A percentile compares a stretch with the other conserved stretches of the same genome.
Evolutionary conservation across 2,329 filamentous ascomycete species (phyloP).

Genomic region (Monosporascus sp.): DNA sequence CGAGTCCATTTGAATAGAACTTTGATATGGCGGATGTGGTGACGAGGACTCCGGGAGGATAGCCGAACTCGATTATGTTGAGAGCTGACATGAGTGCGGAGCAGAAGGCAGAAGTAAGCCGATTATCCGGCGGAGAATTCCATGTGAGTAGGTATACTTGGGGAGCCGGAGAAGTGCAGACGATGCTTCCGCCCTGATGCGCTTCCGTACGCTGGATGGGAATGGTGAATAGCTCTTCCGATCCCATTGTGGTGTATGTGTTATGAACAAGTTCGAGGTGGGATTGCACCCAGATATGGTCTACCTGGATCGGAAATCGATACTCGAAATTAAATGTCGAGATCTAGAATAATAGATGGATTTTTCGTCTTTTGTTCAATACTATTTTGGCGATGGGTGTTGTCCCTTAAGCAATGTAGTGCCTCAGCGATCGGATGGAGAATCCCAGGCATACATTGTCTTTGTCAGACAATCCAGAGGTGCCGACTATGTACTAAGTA

Average conservation of each 20-base stretch:
- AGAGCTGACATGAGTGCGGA: constrained; percentile 64
- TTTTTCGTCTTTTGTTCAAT: no score
- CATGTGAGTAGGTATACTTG: constrained; percentile 70
- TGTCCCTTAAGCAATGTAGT: no score
- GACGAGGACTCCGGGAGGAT: constrained; percentile 67
- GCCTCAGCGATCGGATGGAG: no score
- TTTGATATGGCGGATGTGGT: constrained; percentile 72
- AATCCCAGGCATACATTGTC: no score
- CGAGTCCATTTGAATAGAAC: constrained; percentile 82
- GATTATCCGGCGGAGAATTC: constrained; percentile 68
- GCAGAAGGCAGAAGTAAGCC: constrained; percentile 65
- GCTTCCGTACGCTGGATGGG: constrained; percentile 43
- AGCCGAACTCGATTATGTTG: constrained; percentile 66
- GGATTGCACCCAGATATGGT: neutral
- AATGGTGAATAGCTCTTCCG: constrained; percentile 51
- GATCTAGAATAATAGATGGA: no score
- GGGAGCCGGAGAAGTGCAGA: constrained; percentile 56
- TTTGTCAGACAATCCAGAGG: no score
- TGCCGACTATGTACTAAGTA: no score
- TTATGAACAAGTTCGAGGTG: neutral
- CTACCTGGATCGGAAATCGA: no score
- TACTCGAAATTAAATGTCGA: no score
- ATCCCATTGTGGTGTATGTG: constrained; percentile 18
- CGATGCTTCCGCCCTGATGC: constrained; percentile 53
- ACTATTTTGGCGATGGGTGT: no score